These are phyloP conservation scores for Aspergillus funiculosus DNA, from an alignment of 495 filamentous ascomycete genomes.

Conservation along the genomic window DNA sequence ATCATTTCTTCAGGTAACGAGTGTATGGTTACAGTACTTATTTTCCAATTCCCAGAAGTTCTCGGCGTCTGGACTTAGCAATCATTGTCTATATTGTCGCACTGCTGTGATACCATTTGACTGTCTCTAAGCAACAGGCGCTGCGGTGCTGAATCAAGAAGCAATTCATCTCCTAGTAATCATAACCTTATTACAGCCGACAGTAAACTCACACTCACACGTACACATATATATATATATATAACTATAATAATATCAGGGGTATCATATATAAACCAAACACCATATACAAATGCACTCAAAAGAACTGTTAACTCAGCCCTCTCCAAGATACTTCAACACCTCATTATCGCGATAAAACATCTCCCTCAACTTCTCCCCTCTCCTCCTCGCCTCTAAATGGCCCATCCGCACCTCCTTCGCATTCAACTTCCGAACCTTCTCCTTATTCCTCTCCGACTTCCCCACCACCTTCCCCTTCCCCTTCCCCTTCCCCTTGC, in stretches of 20 bases:
- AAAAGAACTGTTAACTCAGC: conserved; percentile 3
- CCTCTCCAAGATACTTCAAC: conserved; percentile 61
- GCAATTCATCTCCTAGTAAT: not conserved
- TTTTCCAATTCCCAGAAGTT: not conserved
- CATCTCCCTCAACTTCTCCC: conserved; percentile 56
- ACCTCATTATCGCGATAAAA: conserved; percentile 67
- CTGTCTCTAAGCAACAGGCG: conserved; percentile 17
- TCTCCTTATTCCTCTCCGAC: conserved; percentile 44
- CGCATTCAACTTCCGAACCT: conserved; percentile 58
- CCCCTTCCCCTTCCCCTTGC: conserved; percentile 23
- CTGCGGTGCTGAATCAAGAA: conserved; percentile 6
- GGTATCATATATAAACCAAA: conserved; percentile 15
- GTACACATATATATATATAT: not conserved
- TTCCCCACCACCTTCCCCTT: conserved; percentile 24
- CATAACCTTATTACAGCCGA: not conserved
- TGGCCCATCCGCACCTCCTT: conserved; percentile 60
- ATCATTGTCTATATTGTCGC: conserved; percentile 19
- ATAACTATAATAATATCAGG: not conserved
- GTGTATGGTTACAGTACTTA: too few relatives aligned
- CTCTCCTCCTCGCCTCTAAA: conserved; percentile 53
- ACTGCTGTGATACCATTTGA: conserved; percentile 38
- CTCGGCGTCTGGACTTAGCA: not conserved
- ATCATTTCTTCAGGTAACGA: conserved; percentile 66
- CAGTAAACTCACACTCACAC: not conserved
- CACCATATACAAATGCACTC: not conserved